Evolutionary conservation across 768 basidiomycete genomes (phyloP).

Genomic region (Tylopilus subfusipes): DNA sequence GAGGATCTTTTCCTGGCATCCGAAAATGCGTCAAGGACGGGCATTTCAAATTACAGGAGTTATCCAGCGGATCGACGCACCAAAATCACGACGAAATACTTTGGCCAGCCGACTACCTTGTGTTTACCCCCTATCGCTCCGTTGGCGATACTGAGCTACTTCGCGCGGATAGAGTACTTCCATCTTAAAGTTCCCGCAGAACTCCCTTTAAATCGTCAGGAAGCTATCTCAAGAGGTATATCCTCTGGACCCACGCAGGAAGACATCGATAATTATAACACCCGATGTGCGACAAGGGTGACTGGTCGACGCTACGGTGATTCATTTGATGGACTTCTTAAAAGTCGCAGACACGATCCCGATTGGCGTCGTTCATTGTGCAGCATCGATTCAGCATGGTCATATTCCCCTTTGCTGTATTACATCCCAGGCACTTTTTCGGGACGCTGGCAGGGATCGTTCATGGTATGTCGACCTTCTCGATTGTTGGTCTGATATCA

Average conservation of each 20-base stretch:
- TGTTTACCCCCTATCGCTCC: conserved; percentile 42
- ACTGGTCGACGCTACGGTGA: conserved; percentile 22
- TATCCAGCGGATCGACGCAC: conserved; percentile 32
- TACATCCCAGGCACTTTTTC: conserved; percentile 45
- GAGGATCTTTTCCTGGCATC: conserved; percentile 32
- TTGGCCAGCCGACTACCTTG: conserved; percentile 36
- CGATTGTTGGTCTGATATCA: background rate
- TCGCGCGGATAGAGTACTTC: conserved; percentile 39
- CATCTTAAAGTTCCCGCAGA: conserved; percentile 39
- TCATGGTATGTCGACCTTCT: conserved; percentile 35
- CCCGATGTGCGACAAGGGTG: conserved; percentile 42
- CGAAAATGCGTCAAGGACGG: conserved; percentile 10
- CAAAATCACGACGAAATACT: conserved; percentile 38
- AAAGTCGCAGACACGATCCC: conserved; percentile 32
- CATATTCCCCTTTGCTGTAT: conserved; percentile 9
- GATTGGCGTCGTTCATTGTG: conserved; percentile 27
- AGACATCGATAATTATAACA: conserved; percentile 44
- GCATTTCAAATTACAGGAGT: conserved; percentile 21
- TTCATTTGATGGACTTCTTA: conserved; percentile 14
- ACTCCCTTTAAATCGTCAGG: conserved; percentile 35
- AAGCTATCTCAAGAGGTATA: conserved; percentile 29
- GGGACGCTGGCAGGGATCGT: conserved; percentile 50
- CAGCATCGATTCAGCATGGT: background rate
- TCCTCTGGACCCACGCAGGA: conserved; percentile 41
- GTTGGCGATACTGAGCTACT: conserved; percentile 48